Evolutionary conservation across 306 rosid genomes (phyloP).

Genomic region (Mimosa pudica): DNA sequence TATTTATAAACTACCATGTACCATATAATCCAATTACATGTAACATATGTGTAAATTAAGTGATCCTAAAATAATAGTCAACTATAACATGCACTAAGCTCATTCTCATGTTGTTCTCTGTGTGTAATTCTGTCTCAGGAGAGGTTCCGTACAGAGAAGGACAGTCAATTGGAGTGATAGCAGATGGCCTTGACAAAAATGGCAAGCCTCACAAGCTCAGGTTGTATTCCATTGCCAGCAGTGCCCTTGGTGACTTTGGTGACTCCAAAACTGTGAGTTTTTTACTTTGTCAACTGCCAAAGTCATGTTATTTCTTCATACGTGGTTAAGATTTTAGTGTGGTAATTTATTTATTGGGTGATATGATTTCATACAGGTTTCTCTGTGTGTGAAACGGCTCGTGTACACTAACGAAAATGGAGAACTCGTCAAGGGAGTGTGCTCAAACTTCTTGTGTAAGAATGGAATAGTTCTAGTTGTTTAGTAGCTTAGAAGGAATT

Average conservation of each 20-base stretch:
- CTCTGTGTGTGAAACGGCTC: constrained; percentile 90
- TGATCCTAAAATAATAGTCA: no score
- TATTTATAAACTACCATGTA: no score
- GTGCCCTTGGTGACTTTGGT: constrained; percentile 93
- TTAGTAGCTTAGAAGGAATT: not conserved
- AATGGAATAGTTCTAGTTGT: constrained; percentile 14
- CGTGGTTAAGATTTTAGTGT: not conserved
- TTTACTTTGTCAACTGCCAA: not conserved
- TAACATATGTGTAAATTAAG: no score
- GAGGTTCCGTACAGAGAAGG: constrained; percentile 98
- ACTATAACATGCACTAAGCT: not conserved
- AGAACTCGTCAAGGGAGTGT: constrained; percentile 91
- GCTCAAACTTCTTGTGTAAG: constrained; percentile 97
- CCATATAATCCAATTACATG: no score
- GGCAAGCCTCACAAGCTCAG: constrained; percentile 95
- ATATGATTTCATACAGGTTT: constrained; percentile 64
- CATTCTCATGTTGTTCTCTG: not conserved
- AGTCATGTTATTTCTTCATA: not conserved
- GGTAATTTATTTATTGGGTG: not conserved
- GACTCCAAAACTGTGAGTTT: constrained; percentile 86
- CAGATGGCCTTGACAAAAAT: constrained; percentile 87
- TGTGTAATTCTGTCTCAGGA: constrained; percentile 46
- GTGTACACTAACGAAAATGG: constrained; percentile 91
- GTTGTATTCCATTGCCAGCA: constrained; percentile 88
- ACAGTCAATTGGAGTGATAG: constrained; percentile 86